Evolutionary conservation across 1,139 yeast genomes (phyloP).

Genomic region (Debaryomyces singareniensis): DNA sequence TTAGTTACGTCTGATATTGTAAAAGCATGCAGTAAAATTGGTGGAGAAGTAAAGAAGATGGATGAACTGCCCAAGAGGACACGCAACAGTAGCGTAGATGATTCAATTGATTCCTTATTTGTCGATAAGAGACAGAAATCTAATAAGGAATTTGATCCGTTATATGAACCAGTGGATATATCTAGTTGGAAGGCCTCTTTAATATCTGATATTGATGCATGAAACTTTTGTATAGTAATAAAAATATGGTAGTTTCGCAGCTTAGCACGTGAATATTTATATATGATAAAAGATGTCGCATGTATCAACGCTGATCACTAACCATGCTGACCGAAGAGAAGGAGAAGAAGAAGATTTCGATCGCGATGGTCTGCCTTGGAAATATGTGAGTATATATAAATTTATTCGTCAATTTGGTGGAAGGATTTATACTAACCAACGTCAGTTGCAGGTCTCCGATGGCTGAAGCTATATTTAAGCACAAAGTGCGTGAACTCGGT

Average conservation of each 20-base stretch:
- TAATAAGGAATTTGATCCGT: conserved; percentile 16
- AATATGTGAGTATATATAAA: conserved; percentile 54
- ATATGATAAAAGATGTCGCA: too few relatives aligned
- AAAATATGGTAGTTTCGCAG: background rate
- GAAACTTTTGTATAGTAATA: background rate
- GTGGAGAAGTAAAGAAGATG: conserved; percentile 17
- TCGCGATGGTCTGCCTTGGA: conserved; percentile 89
- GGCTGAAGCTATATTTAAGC: conserved; percentile 91
- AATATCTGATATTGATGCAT: conserved; percentile 11
- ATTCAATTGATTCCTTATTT: conserved; percentile 20
- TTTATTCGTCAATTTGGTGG: background rate
- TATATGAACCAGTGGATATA: conserved; percentile 30
- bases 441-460: conserved; percentile 87
- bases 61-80: conserved; percentile 15
- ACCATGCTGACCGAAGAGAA: background rate
- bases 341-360: conserved; percentile 39
- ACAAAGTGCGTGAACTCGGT: conserved; percentile 49
- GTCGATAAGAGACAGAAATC: conserved; percentile 28
- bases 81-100: conserved; percentile 23
- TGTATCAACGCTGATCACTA: too few relatives aligned
- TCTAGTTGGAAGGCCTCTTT: conserved; percentile 35
- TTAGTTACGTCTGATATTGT: conserved; percentile 25
- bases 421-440: conserved; percentile 12
- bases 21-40: conserved; percentile 20
- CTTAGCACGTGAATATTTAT: background rate